Evolutionary conservation across 352 stramenopile species (phyloP), one percentile per base, ranked within the genome.

Genomic region (Globisporangium lucens): DNA sequence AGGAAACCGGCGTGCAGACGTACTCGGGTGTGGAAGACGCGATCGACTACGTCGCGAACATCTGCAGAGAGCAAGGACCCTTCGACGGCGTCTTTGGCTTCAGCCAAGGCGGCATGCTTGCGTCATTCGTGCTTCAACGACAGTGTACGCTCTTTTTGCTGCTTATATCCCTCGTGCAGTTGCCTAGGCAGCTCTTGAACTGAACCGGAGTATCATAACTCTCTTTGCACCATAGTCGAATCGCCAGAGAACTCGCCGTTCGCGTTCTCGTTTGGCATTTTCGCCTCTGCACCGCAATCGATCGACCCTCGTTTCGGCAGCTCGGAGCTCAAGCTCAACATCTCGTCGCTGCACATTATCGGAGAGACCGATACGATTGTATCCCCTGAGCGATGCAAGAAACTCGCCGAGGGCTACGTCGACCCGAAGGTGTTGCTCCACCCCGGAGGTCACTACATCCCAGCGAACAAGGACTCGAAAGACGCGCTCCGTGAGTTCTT

Each of bases 61-160:
- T 94, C 30, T 81, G 83, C 56, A 77, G 74, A 33, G 85, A 80
- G 20, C 83, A 94, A 36, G 87, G 87, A 13, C 89, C 89, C n/a
- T 96, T 96, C 59, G 80, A 95, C 47, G 89, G 89, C 22, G 80
- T 96, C 46, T 92, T 94, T 58, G 88, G 88, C 49, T 96, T 96
- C 63, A 94, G 86, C 67, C 87, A 94, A 60, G 88, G 88, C 43
- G 88, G 85, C 24, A 87, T 82, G 29, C 82, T 93, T 55, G 83
- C 86, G 0, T 82, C 78, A 0, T 47, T 90, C 35, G 78, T 94
- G 27, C 66, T 96, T 24, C 83, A 92, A 47, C 74, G 79, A 65
- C 86, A 94, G 75, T 76, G 82, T 91, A 69, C 61, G 76, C 75
- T 36, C 8, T 24, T 0, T 29, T 29, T 38, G 17, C 22, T 57